Percentiles rank a stretch among this genome's conserved stretches.
phyloP scores from a whole-genome alignment of 2,329 filamentous ascomycete species.

The Cladosporium cucumerinum region DNA sequence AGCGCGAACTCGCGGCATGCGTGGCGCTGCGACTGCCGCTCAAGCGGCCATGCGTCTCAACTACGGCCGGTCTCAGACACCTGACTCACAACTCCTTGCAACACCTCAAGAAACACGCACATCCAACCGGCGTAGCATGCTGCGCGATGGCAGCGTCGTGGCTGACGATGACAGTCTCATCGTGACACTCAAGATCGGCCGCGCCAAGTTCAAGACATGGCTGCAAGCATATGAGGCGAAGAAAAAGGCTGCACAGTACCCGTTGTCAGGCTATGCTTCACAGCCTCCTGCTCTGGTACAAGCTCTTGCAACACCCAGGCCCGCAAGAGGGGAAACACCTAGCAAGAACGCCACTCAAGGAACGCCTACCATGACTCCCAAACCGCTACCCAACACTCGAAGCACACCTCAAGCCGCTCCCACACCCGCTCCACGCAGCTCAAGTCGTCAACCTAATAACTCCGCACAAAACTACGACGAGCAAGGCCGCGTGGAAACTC shows the following conservation, averaged over 20 bases:
- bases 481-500: constrained; percentile 64
- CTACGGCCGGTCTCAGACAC: constrained; percentile 76
- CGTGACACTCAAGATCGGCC: constrained; percentile 71
- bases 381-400: constrained; percentile 23
- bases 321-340: constrained; percentile 14
- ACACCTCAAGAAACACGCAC: constrained; percentile 72
- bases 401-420: constrained; percentile 27
- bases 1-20: constrained; percentile 80
- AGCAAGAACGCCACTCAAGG: constrained; percentile 23
- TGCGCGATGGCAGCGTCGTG: constrained; percentile 74
- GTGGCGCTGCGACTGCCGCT: constrained; percentile 80
- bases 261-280: constrained; percentile 35
- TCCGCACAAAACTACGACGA: constrained; percentile 28
- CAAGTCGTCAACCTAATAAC: constrained; percentile 16
- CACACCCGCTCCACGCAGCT: constrained; percentile 1
- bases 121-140: constrained; percentile 57
- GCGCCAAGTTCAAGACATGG: constrained; percentile 67
- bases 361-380: constrained; percentile 29
- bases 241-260: constrained; percentile 33
- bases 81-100: constrained; percentile 62
- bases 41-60: constrained; percentile 81
- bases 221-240: constrained; percentile 41
- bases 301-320: neutral
- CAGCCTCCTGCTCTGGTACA: constrained; percentile 23
- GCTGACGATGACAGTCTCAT: constrained; percentile 67